Percentiles rank a stretch among this genome's conserved stretches.
phyloP scores from a whole-genome alignment of 2,329 filamentous ascomycete genomes.

The Aurifilum marmelostoma region DNA sequence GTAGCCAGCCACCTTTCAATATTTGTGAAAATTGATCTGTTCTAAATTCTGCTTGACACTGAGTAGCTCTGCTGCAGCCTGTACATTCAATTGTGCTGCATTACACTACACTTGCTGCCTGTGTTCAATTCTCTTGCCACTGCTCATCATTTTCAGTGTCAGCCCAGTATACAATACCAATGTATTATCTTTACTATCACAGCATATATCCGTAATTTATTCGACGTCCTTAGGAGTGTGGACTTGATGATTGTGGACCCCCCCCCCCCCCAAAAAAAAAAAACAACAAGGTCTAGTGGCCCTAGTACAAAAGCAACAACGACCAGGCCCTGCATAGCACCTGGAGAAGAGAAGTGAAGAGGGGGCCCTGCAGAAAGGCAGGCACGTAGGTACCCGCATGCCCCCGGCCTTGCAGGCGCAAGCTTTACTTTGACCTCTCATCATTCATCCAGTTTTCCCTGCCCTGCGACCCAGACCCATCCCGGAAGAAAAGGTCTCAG shows the following conservation, averaged over 20 bases:
- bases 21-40: no score
- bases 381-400: slow-evolving; percentile 12
- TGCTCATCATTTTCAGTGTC: not conserved
- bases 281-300: not conserved
- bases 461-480: not conserved
- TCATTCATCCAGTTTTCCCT: slow-evolving; percentile 2
- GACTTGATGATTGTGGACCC: slow-evolving; percentile 7
- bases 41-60: not conserved
- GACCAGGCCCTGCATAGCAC: not conserved
- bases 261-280: no score
- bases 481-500: slow-evolving; percentile 12
- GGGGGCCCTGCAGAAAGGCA: not conserved
- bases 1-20: no score
- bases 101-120: no score
- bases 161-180: no score
- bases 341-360: not conserved
- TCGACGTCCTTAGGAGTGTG: not conserved
- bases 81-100: not conserved
- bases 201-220: not conserved
- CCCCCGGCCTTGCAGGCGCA: slow-evolving; percentile 13
- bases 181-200: not conserved
- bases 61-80: not conserved
- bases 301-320: not conserved
- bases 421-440: slow-evolving; percentile 18
- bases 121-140: no score